Percentiles rank a stretch among this genome's conserved stretches.
Conservation (phyloP, 768 basidiomycete genomes). For the Piloderma croceum region DNA sequence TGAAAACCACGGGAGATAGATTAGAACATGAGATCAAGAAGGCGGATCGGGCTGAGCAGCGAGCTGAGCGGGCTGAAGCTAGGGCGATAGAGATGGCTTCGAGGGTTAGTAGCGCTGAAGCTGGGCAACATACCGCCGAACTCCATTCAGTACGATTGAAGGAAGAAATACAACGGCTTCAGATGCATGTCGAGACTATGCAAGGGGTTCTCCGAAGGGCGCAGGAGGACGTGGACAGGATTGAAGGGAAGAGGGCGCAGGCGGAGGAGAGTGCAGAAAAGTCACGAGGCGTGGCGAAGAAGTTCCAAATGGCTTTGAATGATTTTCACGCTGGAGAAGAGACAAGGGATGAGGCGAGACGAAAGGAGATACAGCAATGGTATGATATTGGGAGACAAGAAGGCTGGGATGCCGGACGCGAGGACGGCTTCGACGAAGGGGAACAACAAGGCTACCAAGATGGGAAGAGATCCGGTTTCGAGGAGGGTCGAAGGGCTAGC, state of each 20-base stretch:
- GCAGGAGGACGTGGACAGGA: constrained; percentile 21
- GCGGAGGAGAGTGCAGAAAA: constrained; percentile 40
- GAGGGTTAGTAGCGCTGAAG: constrained; percentile 37
- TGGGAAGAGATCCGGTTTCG: constrained; percentile 30
- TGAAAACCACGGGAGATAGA: constrained; percentile 46
- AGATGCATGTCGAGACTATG: constrained; percentile 32
- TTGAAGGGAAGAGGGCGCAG: constrained; percentile 33
- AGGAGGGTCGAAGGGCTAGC: constrained; percentile 27
- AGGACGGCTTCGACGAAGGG: constrained; percentile 39
- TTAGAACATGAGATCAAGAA: constrained; percentile 53
- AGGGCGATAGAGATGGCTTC: constrained; percentile 36
- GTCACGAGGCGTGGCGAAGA: constrained; percentile 38
- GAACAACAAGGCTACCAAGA: constrained; percentile 33
- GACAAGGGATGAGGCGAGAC: constrained; percentile 30
- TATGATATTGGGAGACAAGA: constrained; percentile 41
- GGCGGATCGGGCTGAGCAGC: constrained; percentile 44
- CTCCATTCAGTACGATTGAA: constrained; percentile 19
- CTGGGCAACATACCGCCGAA: constrained; percentile 34
- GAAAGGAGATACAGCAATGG: constrained; percentile 41
- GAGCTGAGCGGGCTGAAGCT: constrained; percentile 49
- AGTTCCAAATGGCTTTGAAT: constrained; percentile 38
- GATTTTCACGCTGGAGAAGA: constrained; percentile 38
- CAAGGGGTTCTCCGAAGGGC: constrained; percentile 28
- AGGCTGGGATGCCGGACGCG: constrained; percentile 36
- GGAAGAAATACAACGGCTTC: constrained; percentile 23